Percentiles rank a stretch among this genome's conserved stretches.
These are phyloP conservation scores for Phalaenopsis equestris DNA, from an alignment of 106 monocot genomes.

Conservation along the genomic window DNA sequence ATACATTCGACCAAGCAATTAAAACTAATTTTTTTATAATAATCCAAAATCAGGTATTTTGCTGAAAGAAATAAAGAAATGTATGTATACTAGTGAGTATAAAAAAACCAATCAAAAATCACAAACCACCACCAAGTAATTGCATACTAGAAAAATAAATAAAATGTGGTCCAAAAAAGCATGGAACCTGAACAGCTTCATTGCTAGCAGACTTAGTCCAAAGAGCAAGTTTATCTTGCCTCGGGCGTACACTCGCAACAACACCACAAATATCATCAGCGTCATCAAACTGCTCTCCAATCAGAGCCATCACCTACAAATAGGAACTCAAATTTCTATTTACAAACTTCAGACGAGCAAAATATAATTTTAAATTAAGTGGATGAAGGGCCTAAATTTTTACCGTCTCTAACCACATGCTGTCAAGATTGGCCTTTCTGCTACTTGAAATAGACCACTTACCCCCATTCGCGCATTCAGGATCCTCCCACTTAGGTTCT, in stretches of 20 bases:
- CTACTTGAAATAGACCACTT: slow-evolving; percentile 72
- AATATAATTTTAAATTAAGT: not conserved
- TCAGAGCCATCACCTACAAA: slow-evolving; percentile 85
- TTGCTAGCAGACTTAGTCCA: slow-evolving; percentile 95
- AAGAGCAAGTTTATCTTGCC: slow-evolving; percentile 82
- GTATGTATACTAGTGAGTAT: not conserved
- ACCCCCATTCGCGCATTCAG: slow-evolving; percentile 86
- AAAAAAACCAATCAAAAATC: not conserved
- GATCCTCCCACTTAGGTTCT: slow-evolving; percentile 98
- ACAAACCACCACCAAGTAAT: not conserved
- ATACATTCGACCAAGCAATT: not conserved
- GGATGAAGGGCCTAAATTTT: not conserved
- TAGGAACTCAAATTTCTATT: not conserved
- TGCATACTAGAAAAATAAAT: not conserved
- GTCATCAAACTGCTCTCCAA: slow-evolving; percentile 98
- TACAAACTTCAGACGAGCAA: not conserved
- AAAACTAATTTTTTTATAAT: not conserved
- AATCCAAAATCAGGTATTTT: not conserved
- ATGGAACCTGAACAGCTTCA: slow-evolving; percentile 89
- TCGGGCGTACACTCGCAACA: slow-evolving; percentile 87
- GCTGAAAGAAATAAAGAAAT: not conserved
- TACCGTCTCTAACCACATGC: slow-evolving; percentile 96
- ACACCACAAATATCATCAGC: slow-evolving; percentile 91
- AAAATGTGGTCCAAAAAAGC: not conserved
- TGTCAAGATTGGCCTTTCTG: slow-evolving; percentile 70